Evolutionary conservation across 1,284 basidiomycete species (phyloP), one percentile per base, ranked within the genome.

Genomic region (Ganoderma boninense): DNA sequence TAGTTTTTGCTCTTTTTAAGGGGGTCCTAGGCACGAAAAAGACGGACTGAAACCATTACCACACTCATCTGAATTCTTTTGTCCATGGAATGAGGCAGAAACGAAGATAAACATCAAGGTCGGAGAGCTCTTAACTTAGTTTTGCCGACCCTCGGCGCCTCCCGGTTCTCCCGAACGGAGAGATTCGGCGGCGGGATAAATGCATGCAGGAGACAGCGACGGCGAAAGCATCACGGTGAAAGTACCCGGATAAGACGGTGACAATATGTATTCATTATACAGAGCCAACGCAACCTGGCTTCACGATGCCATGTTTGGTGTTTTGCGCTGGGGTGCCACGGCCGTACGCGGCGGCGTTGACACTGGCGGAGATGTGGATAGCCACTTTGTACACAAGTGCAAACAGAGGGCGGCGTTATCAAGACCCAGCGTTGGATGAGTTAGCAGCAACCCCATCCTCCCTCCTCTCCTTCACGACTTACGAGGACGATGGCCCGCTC

Each of bases 401-500:
- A 78, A 78, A 78, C 46, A 77, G 66, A 70, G 63, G 67, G 59
- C 74, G 75, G 71, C 74, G 68, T 77, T 77, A 78, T 77, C 74
- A 75, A 60, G 66, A 11, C 57, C 68, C 44, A 43, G 46, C 56
- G 46, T 44, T n/a, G 54, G 59, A 14, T 35, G 54, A 32, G 54
- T 29, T 29, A 57, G 14, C 26, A 23, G 43, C 26, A 23, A 46
- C 8, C 38, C 38, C 65, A 62, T 71, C 70, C 62, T 54, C 67
- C 38, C 32, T 64, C 65, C 72, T 44, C 56, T 67, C 68, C 40
- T 57, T 29, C 42, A 70, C 72, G 65, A 69, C 73, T 63, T 35
- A 75, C 78, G 76, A 78, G 79, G 76, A 83, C 81, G 78, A 88
- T 87, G 87, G 79, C 84, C 64, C 81, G 76, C 65, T 73, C 84